Base-by-base conservation (phyloP, 257 asterid genomes). In the Nicotiana benthamiana region DNA sequence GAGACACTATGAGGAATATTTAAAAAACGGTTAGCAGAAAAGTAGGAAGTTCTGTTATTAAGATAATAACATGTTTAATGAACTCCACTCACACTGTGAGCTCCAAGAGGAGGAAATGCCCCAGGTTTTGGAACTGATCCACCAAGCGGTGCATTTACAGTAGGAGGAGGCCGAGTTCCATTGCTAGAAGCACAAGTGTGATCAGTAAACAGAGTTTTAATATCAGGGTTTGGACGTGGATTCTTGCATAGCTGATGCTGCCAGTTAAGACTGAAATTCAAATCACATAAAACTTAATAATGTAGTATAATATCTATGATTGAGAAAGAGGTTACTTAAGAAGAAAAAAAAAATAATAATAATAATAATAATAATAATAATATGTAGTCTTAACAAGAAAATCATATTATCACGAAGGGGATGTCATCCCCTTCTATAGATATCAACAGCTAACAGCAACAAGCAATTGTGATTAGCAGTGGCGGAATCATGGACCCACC, bases 231-330 rank as follows among this genome's bases (percentile, higher is more conserved):
- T 65, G 97, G 92, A 22, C 97, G 96, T 53, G 98, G 98, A 80
- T 93, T 94, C 94, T 94, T 94, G 90, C 98, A 94, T 75, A 94
- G 97, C 82, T 94, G 98, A 83, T 94, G 98, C 86, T 94, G 98
- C 98, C 98, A 94, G 86, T 94, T 94, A 75, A 94, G 92, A 85
- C 98, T 94, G 92, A 80, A 89, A 87, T 80, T 20, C 70, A 82
- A 82, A 80, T 75, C 62, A 78, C 67, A 84, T 34, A 51, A 43
- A 83, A 82, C 63, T 83, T 75, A 64, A 61, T 61, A 81, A 72
- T 77, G 77, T 51, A 28, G 79, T 61, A 54, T 43, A 75, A 80
- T 40, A 40, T 40, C 48, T 40, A 8, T 8, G 48, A 40, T 40
- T 40, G 11, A 11, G 48, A 40, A 40, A 40, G 48, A 40, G 11